phyloP scores from a whole-genome alignment of 2,329 filamentous ascomycete genomes.

The Hypoxylon sp. region DNA sequence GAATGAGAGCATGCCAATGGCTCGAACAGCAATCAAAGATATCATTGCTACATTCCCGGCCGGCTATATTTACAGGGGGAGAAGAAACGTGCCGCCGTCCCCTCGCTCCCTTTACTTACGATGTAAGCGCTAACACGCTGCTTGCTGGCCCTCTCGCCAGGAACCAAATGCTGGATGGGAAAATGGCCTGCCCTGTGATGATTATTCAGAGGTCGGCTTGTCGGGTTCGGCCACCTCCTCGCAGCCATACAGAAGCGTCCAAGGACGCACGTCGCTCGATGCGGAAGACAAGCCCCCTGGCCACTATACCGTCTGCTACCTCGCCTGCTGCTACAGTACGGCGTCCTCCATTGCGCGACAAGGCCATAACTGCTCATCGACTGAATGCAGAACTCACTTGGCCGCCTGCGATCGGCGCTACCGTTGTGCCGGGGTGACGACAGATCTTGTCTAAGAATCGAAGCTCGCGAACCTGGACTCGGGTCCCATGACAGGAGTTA shows the following conservation, averaged over 20 bases:
- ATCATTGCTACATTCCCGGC: conserved; percentile 14
- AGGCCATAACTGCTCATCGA: conserved; percentile 13
- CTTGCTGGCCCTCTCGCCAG: conserved; percentile 25
- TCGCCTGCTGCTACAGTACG: too few relatives aligned
- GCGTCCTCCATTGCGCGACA: conserved; percentile 27
- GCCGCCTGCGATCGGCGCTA: conserved; percentile 32
- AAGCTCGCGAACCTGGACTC: conserved; percentile 30
- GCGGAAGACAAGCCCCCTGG: conserved; percentile 34
- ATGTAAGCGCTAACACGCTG: conserved; percentile 28
- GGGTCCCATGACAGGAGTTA: conserved; percentile 28
- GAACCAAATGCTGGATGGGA: conserved; percentile 29
- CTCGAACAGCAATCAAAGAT: too few relatives aligned
- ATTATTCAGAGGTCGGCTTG: conserved; percentile 32
- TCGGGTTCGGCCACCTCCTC: conserved; percentile 34
- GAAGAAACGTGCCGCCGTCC: conserved; percentile 25
- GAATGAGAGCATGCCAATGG: too few relatives aligned
- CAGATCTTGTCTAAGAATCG: conserved; percentile 37
- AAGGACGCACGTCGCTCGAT: conserved; percentile 44
- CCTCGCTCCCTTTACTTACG: too few relatives aligned
- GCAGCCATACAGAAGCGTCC: conserved; percentile 35
- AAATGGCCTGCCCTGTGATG: conserved; percentile 18
- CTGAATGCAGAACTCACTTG: conserved; percentile 21
- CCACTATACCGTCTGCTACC: conserved; percentile 21
- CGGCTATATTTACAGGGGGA: conserved; percentile 24
- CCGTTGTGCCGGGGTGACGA: conserved; percentile 28